Evolutionary conservation across 2,329 filamentous ascomycete genomes (phyloP).

Genomic region (Penicillium sp.): DNA sequence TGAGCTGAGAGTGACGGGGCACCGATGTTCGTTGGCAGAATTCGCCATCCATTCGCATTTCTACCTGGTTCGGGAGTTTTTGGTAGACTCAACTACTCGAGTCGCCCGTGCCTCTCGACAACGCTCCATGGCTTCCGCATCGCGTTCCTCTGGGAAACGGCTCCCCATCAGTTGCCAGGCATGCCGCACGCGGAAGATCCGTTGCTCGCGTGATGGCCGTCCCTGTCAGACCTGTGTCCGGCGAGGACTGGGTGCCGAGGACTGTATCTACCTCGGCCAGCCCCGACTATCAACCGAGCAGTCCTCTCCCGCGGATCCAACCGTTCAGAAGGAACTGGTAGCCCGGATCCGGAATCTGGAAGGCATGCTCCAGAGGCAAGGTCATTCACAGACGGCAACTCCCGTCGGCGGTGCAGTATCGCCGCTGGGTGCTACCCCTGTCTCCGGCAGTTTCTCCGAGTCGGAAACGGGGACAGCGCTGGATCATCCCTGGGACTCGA

Average conservation of each 20-base stretch:
- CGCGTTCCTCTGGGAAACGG: conserved; percentile 33
- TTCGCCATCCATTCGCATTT: background rate
- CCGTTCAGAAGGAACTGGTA: conserved; percentile 33
- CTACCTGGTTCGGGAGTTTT: too few species aligned
- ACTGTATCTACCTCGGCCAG: conserved; percentile 40
- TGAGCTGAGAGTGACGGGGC: too few species aligned
- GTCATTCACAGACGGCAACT: conserved; percentile 21
- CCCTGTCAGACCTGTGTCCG: conserved; percentile 42
- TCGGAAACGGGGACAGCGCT: conserved; percentile 20
- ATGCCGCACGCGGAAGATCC: conserved; percentile 42
- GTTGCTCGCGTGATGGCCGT: conserved; percentile 39
- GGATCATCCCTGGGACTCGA: conserved; percentile 21
- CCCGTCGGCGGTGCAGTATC: conserved; percentile 25
- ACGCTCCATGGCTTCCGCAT: conserved; percentile 27
- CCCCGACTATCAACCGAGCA: conserved; percentile 32
- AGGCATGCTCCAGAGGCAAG: conserved; percentile 36
- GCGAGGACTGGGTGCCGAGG: conserved; percentile 37
- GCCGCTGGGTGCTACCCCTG: conserved; percentile 28
- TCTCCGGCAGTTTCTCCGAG: conserved; percentile 28
- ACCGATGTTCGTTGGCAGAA: background rate
- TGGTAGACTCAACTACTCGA: background rate
- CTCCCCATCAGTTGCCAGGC: conserved; percentile 43
- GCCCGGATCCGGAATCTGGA: conserved; percentile 38
- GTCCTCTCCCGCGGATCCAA: conserved; percentile 19
- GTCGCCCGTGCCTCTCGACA: too few species aligned